These are phyloP conservation scores for Thymus mandschuricus DNA, from an alignment of 257 asterid species.

Conservation along the genomic window DNA sequence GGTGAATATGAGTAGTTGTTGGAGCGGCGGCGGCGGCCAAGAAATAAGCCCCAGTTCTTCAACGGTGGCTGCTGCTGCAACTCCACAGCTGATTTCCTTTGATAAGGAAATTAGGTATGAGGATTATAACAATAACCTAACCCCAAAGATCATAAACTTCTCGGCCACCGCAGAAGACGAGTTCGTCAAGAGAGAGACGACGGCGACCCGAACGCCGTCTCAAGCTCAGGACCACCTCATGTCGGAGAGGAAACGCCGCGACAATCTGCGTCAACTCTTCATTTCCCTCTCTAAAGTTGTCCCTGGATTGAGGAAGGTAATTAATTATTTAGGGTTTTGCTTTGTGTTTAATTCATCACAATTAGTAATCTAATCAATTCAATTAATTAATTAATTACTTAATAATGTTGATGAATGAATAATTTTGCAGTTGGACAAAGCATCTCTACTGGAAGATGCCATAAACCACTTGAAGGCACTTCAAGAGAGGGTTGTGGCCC, in stretches of 20 bases:
- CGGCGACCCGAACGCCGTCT: slow-evolving; percentile 31
- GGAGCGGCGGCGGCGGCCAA: background rate
- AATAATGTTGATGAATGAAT: no score
- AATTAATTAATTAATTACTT: background rate
- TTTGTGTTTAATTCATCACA: no score
- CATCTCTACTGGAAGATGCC: slow-evolving; percentile 48
- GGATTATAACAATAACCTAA: background rate
- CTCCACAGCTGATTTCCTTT: slow-evolving; percentile 11
- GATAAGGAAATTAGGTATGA: background rate
- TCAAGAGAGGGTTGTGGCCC: slow-evolving; percentile 46
- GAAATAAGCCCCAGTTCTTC: background rate
- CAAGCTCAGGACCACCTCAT: slow-evolving; percentile 66
- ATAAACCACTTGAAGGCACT: slow-evolving; percentile 44
- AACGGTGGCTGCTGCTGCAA: background rate
- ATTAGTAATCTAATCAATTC: no score
- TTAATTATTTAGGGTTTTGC: background rate
- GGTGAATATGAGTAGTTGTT: background rate
- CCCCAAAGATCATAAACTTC: slow-evolving; percentile 19
- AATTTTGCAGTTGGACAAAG: slow-evolving; percentile 46
- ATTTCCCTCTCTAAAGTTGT: slow-evolving; percentile 56
- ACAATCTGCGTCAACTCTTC: slow-evolving; percentile 58
- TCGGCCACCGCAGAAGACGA: background rate
- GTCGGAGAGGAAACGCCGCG: slow-evolving; percentile 67
- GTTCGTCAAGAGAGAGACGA: background rate
- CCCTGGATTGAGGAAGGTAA: slow-evolving; percentile 73